These are phyloP conservation scores for Cercospora sojina DNA, from an alignment of 2,329 filamentous ascomycete species.

Conservation along the genomic window DNA sequence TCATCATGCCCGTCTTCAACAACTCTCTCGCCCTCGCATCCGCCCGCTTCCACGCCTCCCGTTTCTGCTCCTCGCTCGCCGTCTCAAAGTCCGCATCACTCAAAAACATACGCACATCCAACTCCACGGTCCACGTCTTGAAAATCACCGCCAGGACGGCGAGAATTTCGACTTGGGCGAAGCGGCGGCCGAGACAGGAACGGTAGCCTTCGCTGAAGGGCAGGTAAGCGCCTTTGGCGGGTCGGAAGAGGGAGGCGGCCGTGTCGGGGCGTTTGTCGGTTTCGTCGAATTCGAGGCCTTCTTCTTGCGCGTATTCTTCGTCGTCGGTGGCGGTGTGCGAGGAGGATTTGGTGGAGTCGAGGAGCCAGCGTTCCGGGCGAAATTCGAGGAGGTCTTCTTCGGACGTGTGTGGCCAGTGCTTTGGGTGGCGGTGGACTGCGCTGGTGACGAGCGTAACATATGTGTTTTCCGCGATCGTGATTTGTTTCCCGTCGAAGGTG, in stretches of 20 bases:
- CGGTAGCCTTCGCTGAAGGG: constrained; percentile 58
- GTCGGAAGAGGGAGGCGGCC: constrained; percentile 61
- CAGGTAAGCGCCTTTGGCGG: constrained; percentile 52
- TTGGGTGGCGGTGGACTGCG: constrained; percentile 65
- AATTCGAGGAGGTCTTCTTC: constrained; percentile 65
- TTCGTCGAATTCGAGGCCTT: constrained; percentile 50
- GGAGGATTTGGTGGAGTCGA: constrained; percentile 32
- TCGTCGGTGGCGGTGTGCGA: constrained; percentile 32
- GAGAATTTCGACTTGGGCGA: constrained; percentile 58
- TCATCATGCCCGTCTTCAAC: constrained; percentile 55
- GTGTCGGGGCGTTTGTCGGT: constrained; percentile 59
- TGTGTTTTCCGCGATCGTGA: constrained; percentile 58
- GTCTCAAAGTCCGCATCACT: constrained; percentile 44
- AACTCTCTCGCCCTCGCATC: constrained; percentile 54
- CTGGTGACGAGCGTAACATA: constrained; percentile 58
- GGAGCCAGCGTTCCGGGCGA: constrained; percentile 71
- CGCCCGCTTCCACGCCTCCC: constrained; percentile 61
- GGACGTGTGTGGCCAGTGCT: constrained; percentile 63
- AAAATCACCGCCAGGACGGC: constrained; percentile 55
- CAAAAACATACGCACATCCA: constrained; percentile 58
- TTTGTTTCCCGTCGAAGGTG: constrained; percentile 57
- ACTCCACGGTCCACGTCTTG: constrained; percentile 63
- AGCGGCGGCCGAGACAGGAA: constrained; percentile 56
- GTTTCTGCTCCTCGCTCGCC: constrained; percentile 50
- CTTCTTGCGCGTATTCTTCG: constrained; percentile 40